Evolutionary conservation across 768 basidiomycete species (phyloP), one percentile per base, ranked within the genome.

Genomic region (Amylocystis lapponica): DNA sequence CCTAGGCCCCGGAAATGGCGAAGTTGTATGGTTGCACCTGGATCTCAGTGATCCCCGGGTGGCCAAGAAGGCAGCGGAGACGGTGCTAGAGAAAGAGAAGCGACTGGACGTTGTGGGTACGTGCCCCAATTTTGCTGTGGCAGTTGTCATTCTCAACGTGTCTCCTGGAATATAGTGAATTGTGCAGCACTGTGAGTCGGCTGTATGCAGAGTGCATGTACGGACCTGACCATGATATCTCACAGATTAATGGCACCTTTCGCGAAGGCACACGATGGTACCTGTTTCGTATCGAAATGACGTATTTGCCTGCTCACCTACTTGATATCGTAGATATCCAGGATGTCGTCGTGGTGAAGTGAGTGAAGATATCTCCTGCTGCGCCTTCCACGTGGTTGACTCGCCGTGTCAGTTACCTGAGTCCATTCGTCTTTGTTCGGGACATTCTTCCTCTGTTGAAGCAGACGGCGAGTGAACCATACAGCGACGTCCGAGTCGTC

Each of bases 91-190:
- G 43, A 68, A 57, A 51, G 81, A 83, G 53, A 57, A 57, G 30
- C 65, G 79, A 22, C 52, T 83, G 42, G 80, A 83, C 52, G 63
- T 80, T 7, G 53, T 83, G 11, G 49, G 79, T 79, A 44, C 47
- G 71, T 64, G 1, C 22, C 11, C 22, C 16, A 14, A 3, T 21
- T 30, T 20, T 19, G 16, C 10, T 7, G 5, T 5, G 16, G 16
- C 9, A 16, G 6, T 6, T 29, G 26, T 6, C 7, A 41, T 11
- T 12, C 16, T 22, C 27, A 19, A 17, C 11, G 21, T 12, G 5
- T 25, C 26, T 4, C 4, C 14, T 13, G 20, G 13, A 2, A 3
- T 2, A 9, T 14, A 45, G 43, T 45, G 4, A 45, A 45, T 17
- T 27, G 20, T 31, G 43, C 43, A 7, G 35, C 43, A 11, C 21